A percentile compares a stretch with the other conserved stretches of the same genome.
Conservation (phyloP, 2,329 filamentous ascomycete genomes). For the Hyphodiscus sp. region DNA sequence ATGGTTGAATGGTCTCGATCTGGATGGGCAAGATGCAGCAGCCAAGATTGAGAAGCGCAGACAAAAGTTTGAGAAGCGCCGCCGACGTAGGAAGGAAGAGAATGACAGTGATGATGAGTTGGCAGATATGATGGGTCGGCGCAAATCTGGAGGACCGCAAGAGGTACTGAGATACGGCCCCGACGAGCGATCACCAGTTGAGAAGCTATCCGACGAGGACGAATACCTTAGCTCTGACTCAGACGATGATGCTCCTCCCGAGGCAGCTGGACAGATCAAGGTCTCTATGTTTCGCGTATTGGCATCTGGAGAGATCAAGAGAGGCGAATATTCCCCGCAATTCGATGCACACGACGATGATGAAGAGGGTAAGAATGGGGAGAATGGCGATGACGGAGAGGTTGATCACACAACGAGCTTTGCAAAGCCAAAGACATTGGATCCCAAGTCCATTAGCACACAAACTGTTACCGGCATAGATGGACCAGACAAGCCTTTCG, state of each 20-base stretch:
- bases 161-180: conserved; percentile 75
- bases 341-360: conserved; percentile 97
- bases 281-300: conserved; percentile 93
- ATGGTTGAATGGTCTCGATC: conserved; percentile 92
- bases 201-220: conserved; percentile 55
- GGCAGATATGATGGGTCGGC: conserved; percentile 30
- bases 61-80: conserved; percentile 67
- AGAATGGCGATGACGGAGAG: conserved; percentile 64
- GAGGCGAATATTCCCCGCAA: conserved; percentile 95
- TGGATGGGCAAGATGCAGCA: conserved; percentile 87
- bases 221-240: conserved; percentile 65
- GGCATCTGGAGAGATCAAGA: conserved; percentile 94
- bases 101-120: conserved; percentile 42
- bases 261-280: conserved; percentile 96
- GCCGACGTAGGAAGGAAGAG: conserved; percentile 53
- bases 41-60: conserved; percentile 85
- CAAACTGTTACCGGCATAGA: conserved; percentile 99
- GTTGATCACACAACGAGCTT: conserved; percentile 97
- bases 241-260: conserved; percentile 77
- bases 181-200: conserved; percentile 67
- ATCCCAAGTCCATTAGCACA: conserved; percentile 95
- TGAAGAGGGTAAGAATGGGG: conserved; percentile 50
- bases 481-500: conserved; percentile 91
- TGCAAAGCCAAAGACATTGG: conserved; percentile 89
- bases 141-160: conserved; percentile 28